These are phyloP conservation scores for Macaranga tanarius DNA, from an alignment of 441 rosid species.

Conservation along the genomic window DNA sequence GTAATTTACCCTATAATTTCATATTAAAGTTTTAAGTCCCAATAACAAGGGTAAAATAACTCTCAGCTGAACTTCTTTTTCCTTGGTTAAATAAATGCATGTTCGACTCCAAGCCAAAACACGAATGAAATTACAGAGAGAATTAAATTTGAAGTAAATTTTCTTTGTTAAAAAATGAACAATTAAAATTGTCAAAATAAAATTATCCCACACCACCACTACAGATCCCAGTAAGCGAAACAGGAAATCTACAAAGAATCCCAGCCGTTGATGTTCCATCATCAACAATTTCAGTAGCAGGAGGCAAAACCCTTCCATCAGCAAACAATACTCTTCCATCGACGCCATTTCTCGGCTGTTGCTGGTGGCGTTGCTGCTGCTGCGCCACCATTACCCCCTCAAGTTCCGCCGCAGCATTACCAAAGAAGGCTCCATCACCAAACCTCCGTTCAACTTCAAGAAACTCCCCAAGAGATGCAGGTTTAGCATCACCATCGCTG, in stretches of 20 bases:
- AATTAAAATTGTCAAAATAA: not conserved
- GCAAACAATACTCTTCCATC: conserved; percentile 54
- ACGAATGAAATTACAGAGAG: not conserved
- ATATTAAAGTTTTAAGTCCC: too few species aligned
- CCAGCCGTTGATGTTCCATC: conserved; percentile 35
- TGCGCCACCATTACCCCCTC: conserved; percentile 42
- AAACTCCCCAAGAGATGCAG: conserved; percentile 80
- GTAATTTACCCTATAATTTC: too few species aligned
- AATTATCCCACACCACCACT: conserved; percentile 54
- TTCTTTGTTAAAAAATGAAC: too few species aligned
- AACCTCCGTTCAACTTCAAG: conserved; percentile 80
- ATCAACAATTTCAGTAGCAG: conserved; percentile 31
- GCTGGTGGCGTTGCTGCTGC: conserved; percentile 15
- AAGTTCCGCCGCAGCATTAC: conserved; percentile 48
- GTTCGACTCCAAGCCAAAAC: too few species aligned
- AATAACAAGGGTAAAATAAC: too few species aligned
- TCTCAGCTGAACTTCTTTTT: too few species aligned
- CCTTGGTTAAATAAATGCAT: too few species aligned
- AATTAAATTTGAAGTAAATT: not conserved
- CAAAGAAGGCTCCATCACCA: conserved; percentile 57
- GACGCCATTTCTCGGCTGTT: conserved; percentile 13
- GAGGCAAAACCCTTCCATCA: conserved; percentile 81
- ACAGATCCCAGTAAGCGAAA: conserved; percentile 67
- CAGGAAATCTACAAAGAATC: conserved; percentile 61
- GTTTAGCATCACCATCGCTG: conserved; percentile 52